A percentile compares a stretch with the other conserved stretches of the same genome.
phyloP scores from a whole-genome alignment of 495 filamentous ascomycete genomes.

The Articulospora tetracladia region DNA sequence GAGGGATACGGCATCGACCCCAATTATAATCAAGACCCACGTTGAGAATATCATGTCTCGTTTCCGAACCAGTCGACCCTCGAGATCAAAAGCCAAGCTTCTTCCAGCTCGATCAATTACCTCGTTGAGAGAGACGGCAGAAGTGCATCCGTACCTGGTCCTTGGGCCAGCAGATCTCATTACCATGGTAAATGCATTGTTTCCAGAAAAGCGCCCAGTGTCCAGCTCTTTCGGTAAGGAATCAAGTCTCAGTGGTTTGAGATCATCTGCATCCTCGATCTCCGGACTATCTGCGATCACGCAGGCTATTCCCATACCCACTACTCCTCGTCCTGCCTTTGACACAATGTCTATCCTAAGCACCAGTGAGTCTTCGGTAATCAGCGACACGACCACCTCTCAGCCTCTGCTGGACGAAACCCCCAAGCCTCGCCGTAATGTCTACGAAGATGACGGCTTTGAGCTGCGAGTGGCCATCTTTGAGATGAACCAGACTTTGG shows the following conservation, averaged over 20 bases:
- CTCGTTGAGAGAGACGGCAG: constrained; percentile 62
- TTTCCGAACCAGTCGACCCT: constrained; percentile 52
- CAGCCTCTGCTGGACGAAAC: constrained; percentile 58
- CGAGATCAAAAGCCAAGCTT: constrained; percentile 53
- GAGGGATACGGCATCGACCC: constrained; percentile 44
- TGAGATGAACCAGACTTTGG: constrained; percentile 61
- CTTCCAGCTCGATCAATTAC: constrained; percentile 65
- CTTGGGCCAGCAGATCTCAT: constrained; percentile 69
- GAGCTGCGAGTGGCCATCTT: constrained; percentile 55
- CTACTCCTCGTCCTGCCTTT: constrained; percentile 39
- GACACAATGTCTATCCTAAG: constrained; percentile 61
- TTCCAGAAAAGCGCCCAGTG: constrained; percentile 56
- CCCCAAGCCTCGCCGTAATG: constrained; percentile 32
- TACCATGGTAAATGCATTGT: constrained; percentile 67
- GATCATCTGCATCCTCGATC: constrained; percentile 63
- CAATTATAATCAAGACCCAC: constrained; percentile 63
- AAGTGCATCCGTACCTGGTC: constrained; percentile 70
- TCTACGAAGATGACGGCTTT: constrained; percentile 52
- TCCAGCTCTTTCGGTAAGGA: constrained; percentile 41
- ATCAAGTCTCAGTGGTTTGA: constrained; percentile 45
- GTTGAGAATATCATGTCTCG: constrained; percentile 72
- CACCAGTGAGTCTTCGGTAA: constrained; percentile 62
- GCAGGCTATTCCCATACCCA: constrained; percentile 31
- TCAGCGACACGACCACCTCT: constrained; percentile 64
- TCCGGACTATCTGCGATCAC: constrained; percentile 55